Evolutionary conservation across 2,329 filamentous ascomycete genomes (phyloP).

Genomic region (Botrytis byssoidea): DNA sequence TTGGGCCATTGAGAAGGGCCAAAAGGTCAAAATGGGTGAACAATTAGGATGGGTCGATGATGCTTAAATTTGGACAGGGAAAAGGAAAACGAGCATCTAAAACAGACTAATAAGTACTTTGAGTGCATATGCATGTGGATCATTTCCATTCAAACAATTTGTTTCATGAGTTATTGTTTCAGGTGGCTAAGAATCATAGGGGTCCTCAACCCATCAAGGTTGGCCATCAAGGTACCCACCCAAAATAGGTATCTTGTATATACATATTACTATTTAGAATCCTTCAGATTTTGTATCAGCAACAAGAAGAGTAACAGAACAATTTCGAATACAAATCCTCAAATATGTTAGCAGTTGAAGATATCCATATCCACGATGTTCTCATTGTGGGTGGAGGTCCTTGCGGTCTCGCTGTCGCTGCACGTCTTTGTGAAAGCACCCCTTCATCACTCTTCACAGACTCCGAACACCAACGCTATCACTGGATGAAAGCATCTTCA

Average conservation of each 20-base stretch:
- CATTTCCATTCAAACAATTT: background rate
- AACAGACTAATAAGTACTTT: background rate
- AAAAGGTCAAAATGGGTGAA: constrained; percentile 86
- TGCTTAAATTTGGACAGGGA: constrained; percentile 25
- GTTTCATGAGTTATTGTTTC: background rate
- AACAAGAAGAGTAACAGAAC: background rate
- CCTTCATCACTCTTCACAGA: constrained; percentile 81
- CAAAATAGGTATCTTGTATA: background rate
- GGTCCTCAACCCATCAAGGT: constrained; percentile 9
- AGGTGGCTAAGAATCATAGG: constrained; percentile 1
- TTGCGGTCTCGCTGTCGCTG: constrained; percentile 70
- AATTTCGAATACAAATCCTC: background rate
- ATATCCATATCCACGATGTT: constrained; percentile 55
- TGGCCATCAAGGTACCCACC: constrained; percentile 23
- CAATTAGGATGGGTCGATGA: constrained; percentile 73
- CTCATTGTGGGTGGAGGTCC: constrained; percentile 65
- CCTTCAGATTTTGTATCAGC: background rate
- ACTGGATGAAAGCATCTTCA: constrained; percentile 66
- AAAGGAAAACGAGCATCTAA: background rate
- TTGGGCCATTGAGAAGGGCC: constrained; percentile 85
- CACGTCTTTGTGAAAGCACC: constrained; percentile 67
- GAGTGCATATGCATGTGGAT: background rate
- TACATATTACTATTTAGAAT: background rate
- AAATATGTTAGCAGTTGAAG: constrained; percentile 20
- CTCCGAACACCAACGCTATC: constrained; percentile 75